Percentiles rank a stretch among this genome's conserved stretches.
Conservation (phyloP, 1,284 basidiomycete species). For the Cutaneotrichosporon dermatis region DNA sequence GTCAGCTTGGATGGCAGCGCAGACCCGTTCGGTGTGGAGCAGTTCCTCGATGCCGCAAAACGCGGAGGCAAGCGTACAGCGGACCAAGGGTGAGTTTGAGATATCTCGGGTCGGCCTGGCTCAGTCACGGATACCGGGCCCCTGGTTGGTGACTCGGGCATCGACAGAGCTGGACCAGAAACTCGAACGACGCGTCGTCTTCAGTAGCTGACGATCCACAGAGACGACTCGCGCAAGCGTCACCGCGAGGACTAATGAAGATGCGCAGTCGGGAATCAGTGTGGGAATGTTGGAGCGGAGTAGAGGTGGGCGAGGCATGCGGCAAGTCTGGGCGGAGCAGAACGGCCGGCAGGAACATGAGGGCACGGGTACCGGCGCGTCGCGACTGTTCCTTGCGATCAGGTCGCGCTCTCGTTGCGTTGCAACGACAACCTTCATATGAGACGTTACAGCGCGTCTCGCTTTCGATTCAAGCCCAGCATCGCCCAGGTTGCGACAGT, state of each 20-base stretch:
- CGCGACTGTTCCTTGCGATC: neutral
- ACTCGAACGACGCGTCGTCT: too few relatives aligned
- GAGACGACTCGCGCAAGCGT: conserved; percentile 20
- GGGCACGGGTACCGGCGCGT: neutral
- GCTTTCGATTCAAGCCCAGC: too few relatives aligned
- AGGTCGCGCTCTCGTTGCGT: too few relatives aligned
- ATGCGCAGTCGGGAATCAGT: neutral
- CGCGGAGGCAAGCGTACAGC: conserved; percentile 78
- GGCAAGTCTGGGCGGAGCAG: too few relatives aligned
- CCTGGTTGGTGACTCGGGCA: too few relatives aligned
- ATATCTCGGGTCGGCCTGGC: too few relatives aligned
- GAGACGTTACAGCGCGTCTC: too few relatives aligned
- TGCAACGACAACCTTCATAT: too few relatives aligned
- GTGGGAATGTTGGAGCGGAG: neutral
- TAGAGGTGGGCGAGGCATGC: neutral
- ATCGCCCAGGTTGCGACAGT: too few relatives aligned
- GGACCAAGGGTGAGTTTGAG: conserved; percentile 26
- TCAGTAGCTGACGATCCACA: conserved; percentile 5
- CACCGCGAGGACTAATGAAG: conserved; percentile 15
- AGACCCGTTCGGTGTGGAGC: conserved; percentile 97
- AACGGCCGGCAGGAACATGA: too few relatives aligned
- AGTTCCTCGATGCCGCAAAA: conserved; percentile 96
- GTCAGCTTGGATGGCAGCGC: conserved; percentile 44
- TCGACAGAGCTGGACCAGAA: too few relatives aligned
- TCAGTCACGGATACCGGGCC: too few relatives aligned